Conservation (phyloP, 139 green algal species). For the Volvox africanus region DNA sequence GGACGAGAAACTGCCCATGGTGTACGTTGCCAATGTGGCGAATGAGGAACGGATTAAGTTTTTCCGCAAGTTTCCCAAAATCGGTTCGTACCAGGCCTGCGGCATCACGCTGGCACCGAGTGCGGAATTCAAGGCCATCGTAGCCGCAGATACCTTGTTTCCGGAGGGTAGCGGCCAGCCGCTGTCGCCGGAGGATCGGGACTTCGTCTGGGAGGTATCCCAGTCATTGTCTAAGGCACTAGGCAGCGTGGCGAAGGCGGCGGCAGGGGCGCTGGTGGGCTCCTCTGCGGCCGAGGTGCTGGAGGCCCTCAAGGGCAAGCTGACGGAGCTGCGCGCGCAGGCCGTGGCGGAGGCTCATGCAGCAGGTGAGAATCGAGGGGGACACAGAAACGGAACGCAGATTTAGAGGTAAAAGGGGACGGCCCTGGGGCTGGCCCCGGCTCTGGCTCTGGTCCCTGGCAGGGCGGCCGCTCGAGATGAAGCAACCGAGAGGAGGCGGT, state of each 20-base stretch:
- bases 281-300: slow-evolving; percentile 18
- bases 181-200: slow-evolving; percentile 57
- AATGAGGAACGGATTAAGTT: slow-evolving; percentile 69
- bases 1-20: slow-evolving; percentile 71
- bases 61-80: slow-evolving; percentile 64
- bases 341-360: not conserved
- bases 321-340: slow-evolving; percentile 21
- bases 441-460: too few relatives aligned
- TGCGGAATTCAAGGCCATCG: slow-evolving; percentile 63
- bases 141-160: slow-evolving; percentile 73
- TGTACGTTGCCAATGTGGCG: slow-evolving; percentile 64
- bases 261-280: not conserved
- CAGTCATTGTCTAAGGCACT: slow-evolving; percentile 21
- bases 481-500: too few relatives aligned
- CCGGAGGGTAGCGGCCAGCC: slow-evolving; percentile 69
- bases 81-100: slow-evolving; percentile 58
- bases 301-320: slow-evolving; percentile 13
- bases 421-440: too few relatives aligned
- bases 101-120: slow-evolving; percentile 37
- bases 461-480: too few relatives aligned
- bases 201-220: slow-evolving; percentile 66
- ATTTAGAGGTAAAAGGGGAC: too few relatives aligned
- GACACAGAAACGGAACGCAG: not conserved
- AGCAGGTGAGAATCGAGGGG: not conserved
- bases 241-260: not conserved